Conservation (phyloP, 129 eudicot species). For the Pulicaria dysenterica region DNA sequence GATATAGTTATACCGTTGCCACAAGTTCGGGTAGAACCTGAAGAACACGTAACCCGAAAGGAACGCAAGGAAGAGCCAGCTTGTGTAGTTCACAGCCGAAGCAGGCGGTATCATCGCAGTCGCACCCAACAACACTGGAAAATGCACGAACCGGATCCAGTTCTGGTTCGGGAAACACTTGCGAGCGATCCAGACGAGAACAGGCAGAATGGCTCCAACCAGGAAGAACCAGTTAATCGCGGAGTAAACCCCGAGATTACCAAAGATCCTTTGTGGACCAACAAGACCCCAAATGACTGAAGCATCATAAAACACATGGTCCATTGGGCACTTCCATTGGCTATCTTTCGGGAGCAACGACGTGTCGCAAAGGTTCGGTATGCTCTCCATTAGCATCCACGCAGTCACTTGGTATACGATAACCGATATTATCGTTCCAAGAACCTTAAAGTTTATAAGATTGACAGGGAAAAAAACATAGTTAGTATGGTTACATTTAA, state of each 20-base stretch:
- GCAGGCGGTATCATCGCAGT: slow-evolving; percentile 68
- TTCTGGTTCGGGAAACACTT: slow-evolving; percentile 49
- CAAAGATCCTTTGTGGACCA: slow-evolving; percentile 76
- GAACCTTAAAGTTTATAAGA: slow-evolving; percentile 34
- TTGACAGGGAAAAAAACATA: too few relatives aligned
- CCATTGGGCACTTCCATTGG: slow-evolving; percentile 63
- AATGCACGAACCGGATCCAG: slow-evolving; percentile 53
- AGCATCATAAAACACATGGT: slow-evolving; percentile 62
- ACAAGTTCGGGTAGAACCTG: slow-evolving; percentile 39
- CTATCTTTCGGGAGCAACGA: slow-evolving; percentile 47
- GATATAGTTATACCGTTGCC: slow-evolving; percentile 62
- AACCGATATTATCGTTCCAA: slow-evolving; percentile 53
- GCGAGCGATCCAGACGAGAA: slow-evolving; percentile 52
- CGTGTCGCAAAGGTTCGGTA: slow-evolving; percentile 54
- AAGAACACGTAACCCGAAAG: slow-evolving; percentile 49
- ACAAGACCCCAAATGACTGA: slow-evolving; percentile 75
- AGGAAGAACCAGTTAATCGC: slow-evolving; percentile 58
- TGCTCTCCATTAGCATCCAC: slow-evolving; percentile 64
- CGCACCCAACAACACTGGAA: slow-evolving; percentile 59
- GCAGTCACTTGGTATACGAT: slow-evolving; percentile 53
- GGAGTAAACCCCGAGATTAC: slow-evolving; percentile 59
- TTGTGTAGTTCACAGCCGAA: slow-evolving; percentile 59
- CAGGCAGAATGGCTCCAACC: slow-evolving; percentile 57
- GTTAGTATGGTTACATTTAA: background rate
- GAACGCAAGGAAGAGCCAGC: slow-evolving; percentile 59